phyloP scores from a whole-genome alignment of 306 rosid species.

The Cicer bijugum region DNA sequence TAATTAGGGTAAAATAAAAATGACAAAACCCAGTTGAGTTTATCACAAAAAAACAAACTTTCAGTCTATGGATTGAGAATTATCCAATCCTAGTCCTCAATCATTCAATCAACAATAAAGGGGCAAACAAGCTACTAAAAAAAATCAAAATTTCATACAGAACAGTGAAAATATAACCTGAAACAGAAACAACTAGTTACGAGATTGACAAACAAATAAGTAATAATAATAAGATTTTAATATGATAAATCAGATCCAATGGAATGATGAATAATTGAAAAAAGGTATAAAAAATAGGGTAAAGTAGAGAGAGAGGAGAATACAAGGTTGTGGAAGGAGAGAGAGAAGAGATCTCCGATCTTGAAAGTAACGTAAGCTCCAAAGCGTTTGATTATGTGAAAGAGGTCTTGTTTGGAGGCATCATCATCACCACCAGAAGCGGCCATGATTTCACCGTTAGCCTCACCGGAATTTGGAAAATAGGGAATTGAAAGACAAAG shows the following conservation, averaged over 20 bases:
- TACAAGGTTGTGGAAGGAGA: constrained; percentile 67
- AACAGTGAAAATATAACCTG: neutral
- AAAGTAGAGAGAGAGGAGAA: constrained; percentile 17
- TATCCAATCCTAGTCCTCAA: constrained; percentile 11
- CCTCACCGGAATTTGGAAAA: neutral
- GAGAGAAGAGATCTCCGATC: constrained; percentile 68
- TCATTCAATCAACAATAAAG: constrained; percentile 25
- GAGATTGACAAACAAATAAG: neutral
- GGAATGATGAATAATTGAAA: neutral
- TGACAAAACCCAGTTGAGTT: constrained; percentile 19
- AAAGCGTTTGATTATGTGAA: constrained; percentile 76
- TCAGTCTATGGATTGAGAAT: constrained; percentile 13
- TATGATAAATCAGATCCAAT: constrained; percentile 46
- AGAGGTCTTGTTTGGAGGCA: constrained; percentile 70
- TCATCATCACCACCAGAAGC: constrained; percentile 40
- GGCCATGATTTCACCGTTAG: constrained; percentile 38
- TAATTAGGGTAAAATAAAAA: constrained; percentile 6
- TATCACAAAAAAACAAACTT: constrained; percentile 25
- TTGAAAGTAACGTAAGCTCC: constrained; percentile 73
- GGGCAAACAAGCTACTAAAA: neutral
- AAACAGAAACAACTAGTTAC: constrained; percentile 10
- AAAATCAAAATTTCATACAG: neutral
- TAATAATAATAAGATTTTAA: neutral
- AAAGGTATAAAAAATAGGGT: neutral
- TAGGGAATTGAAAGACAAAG: neutral